phyloP scores from a whole-genome alignment of 352 stramenopile genomes.

The Globisporangium mamillatum region DNA sequence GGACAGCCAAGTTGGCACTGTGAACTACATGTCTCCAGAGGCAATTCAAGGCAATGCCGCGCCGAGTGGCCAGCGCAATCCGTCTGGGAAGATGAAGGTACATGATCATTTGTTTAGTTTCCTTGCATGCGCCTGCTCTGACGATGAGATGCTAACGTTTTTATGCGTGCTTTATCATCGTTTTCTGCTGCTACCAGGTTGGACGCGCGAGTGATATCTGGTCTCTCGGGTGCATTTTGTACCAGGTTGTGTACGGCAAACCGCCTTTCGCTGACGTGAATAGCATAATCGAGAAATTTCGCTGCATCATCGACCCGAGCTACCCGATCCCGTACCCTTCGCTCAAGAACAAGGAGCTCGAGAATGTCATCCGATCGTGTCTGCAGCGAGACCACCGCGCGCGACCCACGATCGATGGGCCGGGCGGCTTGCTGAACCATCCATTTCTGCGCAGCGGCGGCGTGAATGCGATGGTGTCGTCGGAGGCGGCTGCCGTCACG shows the following conservation, averaged over 20 bases:
- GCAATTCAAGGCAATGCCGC: slow-evolving; percentile 66
- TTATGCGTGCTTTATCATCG: neutral
- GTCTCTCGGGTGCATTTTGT: slow-evolving; percentile 97
- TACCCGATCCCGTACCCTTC: slow-evolving; percentile 89
- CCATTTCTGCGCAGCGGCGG: slow-evolving; percentile 59
- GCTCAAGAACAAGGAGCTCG: slow-evolving; percentile 75
- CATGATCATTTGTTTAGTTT: slow-evolving; percentile 6
- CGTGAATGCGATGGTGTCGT: slow-evolving; percentile 19
- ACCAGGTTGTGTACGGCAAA: slow-evolving; percentile 96
- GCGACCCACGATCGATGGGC: slow-evolving; percentile 79
- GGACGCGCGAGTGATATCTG: slow-evolving; percentile 93
- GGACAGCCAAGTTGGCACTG: slow-evolving; percentile 94
- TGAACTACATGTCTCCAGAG: slow-evolving; percentile 98
- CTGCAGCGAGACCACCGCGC: slow-evolving; percentile 79
- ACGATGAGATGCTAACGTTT: neutral
- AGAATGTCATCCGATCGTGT: slow-evolving; percentile 86
- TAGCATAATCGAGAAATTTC: slow-evolving; percentile 95
- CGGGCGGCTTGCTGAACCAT: slow-evolving; percentile 77
- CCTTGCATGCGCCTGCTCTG: neutral
- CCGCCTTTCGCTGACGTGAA: slow-evolving; percentile 93
- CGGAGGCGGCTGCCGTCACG: slow-evolving; percentile 32
- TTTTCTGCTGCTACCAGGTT: slow-evolving; percentile 39
- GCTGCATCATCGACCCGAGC: slow-evolving; percentile 92
- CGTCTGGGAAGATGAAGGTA: slow-evolving; percentile 77
- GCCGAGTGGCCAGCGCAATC: slow-evolving; percentile 50